phyloP scores from a whole-genome alignment of 306 rosid genomes.

The Casuarina cunninghamiana region DNA sequence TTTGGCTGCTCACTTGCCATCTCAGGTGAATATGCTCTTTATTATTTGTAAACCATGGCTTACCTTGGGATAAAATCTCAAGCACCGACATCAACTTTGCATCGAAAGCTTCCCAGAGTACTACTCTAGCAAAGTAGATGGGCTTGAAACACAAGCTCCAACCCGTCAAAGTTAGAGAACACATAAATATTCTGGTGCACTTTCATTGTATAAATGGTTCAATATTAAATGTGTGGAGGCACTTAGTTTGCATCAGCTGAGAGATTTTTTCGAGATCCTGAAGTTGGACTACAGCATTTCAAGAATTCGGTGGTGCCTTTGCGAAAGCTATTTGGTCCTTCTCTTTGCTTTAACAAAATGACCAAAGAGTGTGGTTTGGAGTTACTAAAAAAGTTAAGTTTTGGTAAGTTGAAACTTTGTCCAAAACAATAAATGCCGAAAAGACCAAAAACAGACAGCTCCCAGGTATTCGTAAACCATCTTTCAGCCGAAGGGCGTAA shows the following conservation, averaged over 20 bases:
- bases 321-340: background rate
- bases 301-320: background rate
- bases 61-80: background rate
- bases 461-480: constrained; percentile 67
- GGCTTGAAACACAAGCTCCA: too few relatives aligned
- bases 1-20: constrained; percentile 64
- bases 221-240: background rate
- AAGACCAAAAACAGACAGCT: constrained; percentile 42
- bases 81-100: background rate
- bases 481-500: constrained; percentile 51
- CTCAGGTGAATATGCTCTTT: background rate
- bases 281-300: background rate
- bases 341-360: background rate
- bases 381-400: background rate
- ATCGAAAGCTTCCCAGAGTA: too few relatives aligned
- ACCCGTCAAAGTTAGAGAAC: too few relatives aligned
- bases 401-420: background rate
- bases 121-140: too few relatives aligned
- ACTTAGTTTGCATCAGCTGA: constrained; percentile 4
- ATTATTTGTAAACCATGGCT: background rate
- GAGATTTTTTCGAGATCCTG: background rate
- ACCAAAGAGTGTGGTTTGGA: constrained; percentile 10
- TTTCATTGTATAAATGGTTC: background rate
- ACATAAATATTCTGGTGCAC: background rate
- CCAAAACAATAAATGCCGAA: background rate